Evolutionary conservation across 2,329 filamentous ascomycete species (phyloP).

Genomic region (Hirsutella rhossiliensis): DNA sequence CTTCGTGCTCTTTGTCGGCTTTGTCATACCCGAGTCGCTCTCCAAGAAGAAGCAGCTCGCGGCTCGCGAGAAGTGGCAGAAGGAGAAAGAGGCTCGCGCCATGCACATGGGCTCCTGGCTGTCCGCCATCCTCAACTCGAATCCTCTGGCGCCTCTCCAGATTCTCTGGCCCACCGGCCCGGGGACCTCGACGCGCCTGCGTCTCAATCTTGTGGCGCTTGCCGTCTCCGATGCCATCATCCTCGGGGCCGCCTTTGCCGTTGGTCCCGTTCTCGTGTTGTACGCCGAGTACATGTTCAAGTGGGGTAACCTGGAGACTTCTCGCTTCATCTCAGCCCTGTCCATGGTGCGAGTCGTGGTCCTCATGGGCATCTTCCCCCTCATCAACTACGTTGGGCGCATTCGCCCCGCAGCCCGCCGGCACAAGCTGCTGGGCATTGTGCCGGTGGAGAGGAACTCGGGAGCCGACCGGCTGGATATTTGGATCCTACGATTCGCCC

Average conservation of each 20-base stretch:
- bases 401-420: conserved; percentile 32
- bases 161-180: conserved; percentile 64
- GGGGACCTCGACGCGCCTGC: conserved; percentile 44
- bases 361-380: conserved; percentile 63
- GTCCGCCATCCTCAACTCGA: conserved; percentile 32
- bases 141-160: conserved; percentile 65
- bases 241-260: conserved; percentile 71
- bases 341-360: conserved; percentile 66
- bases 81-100: conserved; percentile 27
- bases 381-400: conserved; percentile 66
- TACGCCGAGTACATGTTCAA: conserved; percentile 72
- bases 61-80: conserved; percentile 56
- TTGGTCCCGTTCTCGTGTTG: conserved; percentile 68
- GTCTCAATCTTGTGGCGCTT: conserved; percentile 72
- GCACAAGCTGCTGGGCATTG: conserved; percentile 22
- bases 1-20: conserved; percentile 60
- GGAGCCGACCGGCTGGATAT: conserved; percentile 74
- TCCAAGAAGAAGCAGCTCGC: conserved; percentile 57
- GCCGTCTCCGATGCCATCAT: conserved; percentile 72
- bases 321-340: conserved; percentile 67
- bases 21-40: conserved; percentile 75
- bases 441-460: conserved; percentile 34
- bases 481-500: conserved; percentile 58
- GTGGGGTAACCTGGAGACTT: conserved; percentile 74
- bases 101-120: conserved; percentile 15